These are phyloP conservation scores for Zygosaccharomyces pseudorouxii DNA, from an alignment of 805 yeast species.

Conservation along the genomic window DNA sequence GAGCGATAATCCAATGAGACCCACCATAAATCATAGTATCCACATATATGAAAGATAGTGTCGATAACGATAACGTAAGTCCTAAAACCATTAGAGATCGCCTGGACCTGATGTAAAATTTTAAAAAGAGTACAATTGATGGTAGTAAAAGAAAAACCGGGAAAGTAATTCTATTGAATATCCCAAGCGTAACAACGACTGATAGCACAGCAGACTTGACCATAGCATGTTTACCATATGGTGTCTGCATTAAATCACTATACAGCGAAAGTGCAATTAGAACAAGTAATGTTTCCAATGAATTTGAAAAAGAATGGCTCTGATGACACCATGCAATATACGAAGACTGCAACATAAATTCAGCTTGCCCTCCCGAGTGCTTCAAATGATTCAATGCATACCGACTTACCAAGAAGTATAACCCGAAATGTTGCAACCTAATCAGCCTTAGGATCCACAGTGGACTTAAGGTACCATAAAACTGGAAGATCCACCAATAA, in stretches of 20 bases:
- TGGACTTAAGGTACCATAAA: conserved; percentile 35
- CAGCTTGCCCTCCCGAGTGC: conserved; percentile 33
- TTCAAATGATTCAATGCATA: conserved; percentile 46
- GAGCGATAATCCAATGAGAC: conserved; percentile 47
- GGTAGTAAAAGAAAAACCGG: conserved; percentile 72
- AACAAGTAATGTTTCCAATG: conserved; percentile 57
- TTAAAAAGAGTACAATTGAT: conserved; percentile 39
- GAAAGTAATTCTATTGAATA: conserved; percentile 83
- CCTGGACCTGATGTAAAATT: conserved; percentile 39
- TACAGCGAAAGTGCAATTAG: conserved; percentile 40
- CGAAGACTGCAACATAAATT: conserved; percentile 42
- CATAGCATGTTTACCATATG: conserved; percentile 6
- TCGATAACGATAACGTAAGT: conserved; percentile 36
- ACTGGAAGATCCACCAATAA: conserved; percentile 44
- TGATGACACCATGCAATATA: conserved; percentile 78
- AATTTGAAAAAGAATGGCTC: conserved; percentile 84
- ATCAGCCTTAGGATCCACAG: conserved; percentile 47
- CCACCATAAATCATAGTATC: conserved; percentile 50
- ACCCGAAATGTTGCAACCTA: conserved; percentile 44
- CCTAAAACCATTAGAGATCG: conserved; percentile 32
- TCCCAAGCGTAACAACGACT: conserved; percentile 53
- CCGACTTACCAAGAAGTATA: conserved; percentile 36
- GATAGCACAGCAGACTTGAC: conserved; percentile 39
- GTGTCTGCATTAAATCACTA: conserved; percentile 28
- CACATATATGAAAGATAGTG: conserved; percentile 39